Base-by-base conservation (phyloP, 225 moss, liverwort and hornwort species). In the Ulota crispa region DNA sequence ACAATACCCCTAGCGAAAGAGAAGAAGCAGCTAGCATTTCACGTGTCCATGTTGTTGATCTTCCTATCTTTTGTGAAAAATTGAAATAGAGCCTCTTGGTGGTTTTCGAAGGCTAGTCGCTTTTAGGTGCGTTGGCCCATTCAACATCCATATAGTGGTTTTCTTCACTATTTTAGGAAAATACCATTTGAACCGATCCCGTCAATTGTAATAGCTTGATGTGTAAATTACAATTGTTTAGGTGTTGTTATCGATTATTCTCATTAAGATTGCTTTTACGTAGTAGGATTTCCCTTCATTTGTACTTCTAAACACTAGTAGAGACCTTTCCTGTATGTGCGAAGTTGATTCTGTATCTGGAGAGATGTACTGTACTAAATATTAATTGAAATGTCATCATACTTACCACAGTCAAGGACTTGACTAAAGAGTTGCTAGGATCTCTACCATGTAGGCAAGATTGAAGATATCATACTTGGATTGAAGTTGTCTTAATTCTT, bases 1-100 rank as follows among this genome's bases (percentile, higher is more conserved):
- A 96, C 68, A 99, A 99, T 77, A 96, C 99, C 21, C 86, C 84
- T 30, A 80, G 69, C 24, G 98, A 99, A 87, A 92, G 96, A 83
- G 76, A 69, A 70, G 89, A 89, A 78, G 94, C 92, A 32, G 87
- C 80, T 14, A 74, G 75, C 76, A 87, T 96, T 64, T 77, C 94
- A 75, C 96, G 92, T 16, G 89, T 96, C 63, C 86, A 87, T 47
- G 83, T 93, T 45, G 77, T 96, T 27, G 92, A 99, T 56, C 90
- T 96, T 34, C 91, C 96, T 13, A 86, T 92, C 11, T 99, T 99
- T 28, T 82, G 82, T 62, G 60, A 69, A 37, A 82, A 82, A 69
- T 69, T 82, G 69, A 82, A 82, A 16, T 82, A 82, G 82, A 76
- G 34, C 69, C 8, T 76, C 47, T 59, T 20, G 60, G 31, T 63